These are phyloP conservation scores for Cucurbita maxima DNA, from an alignment of 306 rosid species.

Conservation along the genomic window DNA sequence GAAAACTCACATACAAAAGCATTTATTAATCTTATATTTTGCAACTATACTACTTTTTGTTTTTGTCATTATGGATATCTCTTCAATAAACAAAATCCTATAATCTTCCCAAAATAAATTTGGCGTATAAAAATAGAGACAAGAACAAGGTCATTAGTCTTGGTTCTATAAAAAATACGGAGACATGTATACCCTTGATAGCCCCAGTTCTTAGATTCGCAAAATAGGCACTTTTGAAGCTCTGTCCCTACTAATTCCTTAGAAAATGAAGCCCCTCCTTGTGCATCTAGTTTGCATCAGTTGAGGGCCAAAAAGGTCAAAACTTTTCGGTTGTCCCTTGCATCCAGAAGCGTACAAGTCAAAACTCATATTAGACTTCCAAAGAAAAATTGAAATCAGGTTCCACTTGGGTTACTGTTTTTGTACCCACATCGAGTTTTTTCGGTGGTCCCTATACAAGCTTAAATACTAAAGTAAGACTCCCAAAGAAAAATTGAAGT, in stretches of 20 bases:
- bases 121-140: neutral
- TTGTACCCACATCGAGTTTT: neutral
- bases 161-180: neutral
- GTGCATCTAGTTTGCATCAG: neutral
- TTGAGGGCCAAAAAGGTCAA: neutral
- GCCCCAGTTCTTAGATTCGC: neutral
- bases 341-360: neutral
- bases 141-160: neutral
- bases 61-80: neutral
- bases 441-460: neutral
- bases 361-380: neutral
- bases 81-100: neutral
- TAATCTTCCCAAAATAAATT: neutral
- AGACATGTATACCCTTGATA: neutral
- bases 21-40: neutral
- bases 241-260: neutral
- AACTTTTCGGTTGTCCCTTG: neutral
- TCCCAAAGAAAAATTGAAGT: neutral
- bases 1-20: neutral
- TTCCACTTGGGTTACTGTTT: neutral
- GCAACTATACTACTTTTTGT: neutral
- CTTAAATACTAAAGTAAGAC: neutral
- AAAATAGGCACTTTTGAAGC: neutral
- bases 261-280: neutral
- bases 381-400: neutral